Conservation (phyloP, 1,284 basidiomycete genomes). For the Trametes pubescens region DNA sequence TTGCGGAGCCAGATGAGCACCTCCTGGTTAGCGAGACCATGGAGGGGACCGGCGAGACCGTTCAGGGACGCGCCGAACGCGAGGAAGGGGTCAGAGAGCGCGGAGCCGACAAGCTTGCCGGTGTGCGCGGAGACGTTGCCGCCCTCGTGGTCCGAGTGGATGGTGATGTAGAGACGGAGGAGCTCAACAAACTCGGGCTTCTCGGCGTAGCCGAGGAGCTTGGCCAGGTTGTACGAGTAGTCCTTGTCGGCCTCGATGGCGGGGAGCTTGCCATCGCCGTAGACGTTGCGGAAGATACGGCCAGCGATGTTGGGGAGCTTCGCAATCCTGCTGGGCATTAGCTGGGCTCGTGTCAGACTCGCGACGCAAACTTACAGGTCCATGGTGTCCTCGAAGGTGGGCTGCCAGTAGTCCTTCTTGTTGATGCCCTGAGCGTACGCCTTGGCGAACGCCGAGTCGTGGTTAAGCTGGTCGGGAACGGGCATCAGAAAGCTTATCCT, state of each 20-base stretch:
- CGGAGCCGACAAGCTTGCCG: constrained; percentile 96
- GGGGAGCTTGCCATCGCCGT: constrained; percentile 89
- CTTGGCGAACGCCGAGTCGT: constrained; percentile 97
- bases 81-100: constrained; percentile 98
- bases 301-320: constrained; percentile 98
- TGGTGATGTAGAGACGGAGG: constrained; percentile 96
- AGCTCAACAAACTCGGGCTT: constrained; percentile 93
- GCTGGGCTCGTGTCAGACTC: neutral
- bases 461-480: constrained; percentile 75
- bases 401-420: constrained; percentile 98
- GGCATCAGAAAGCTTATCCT: constrained; percentile 22
- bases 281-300: constrained; percentile 96
- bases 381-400: constrained; percentile 96
- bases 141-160: constrained; percentile 99
- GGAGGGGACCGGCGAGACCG: constrained; percentile 96
- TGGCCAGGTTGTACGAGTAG: constrained; percentile 93
- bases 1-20: constrained; percentile 90
- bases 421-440: constrained; percentile 93
- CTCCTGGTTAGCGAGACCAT: constrained; percentile 97
- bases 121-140: constrained; percentile 99
- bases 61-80: constrained; percentile 94
- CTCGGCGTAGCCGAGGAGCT: constrained; percentile 93
- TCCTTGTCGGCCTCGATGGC: constrained; percentile 90
- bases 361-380: constrained; percentile 70
- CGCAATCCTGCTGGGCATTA: constrained; percentile 71